Evolutionary conservation across 768 basidiomycete species (phyloP), one percentile per base, ranked within the genome.

Genomic region (Suillus variegatus): DNA sequence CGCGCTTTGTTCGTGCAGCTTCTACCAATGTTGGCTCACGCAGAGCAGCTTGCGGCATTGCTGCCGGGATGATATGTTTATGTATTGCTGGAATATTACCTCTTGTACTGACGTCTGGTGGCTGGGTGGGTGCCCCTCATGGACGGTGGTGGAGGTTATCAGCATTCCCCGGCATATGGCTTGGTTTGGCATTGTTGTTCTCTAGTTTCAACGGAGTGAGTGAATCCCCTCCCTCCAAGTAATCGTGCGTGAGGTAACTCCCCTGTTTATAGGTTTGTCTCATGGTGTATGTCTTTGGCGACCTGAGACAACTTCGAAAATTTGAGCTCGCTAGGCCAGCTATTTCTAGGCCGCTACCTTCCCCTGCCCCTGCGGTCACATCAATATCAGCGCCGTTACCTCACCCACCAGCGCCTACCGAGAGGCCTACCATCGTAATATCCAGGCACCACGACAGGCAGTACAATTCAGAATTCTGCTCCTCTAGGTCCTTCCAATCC

Each of bases 221-320:
- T 71, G 14, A 7, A 38, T 28, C 22, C 12, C 49, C 10, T 49
- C 52, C 35, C 56, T 35, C 12, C 20, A 46, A 44, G 44, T 32
- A 20, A 62, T 66, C 38, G 22, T 52, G 22, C 7, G 6, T 22
- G n/a, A 32, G 35, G 13, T 40, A 43, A 49, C 49, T 18, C 22
- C 20, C 36, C 22, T n/a, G 54, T 71, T n/a, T 60, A 46, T 18
- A 76, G 83, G 73, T 84, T 13, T 93, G 92, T 72, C 73, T 93
- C 63, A 91, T 90, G 72, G 85, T 93, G 6, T 93, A 92, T 72
- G 72, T 93, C 38, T 92, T 93, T 70, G 92, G 92, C 9, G 92
- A 93, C 75, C 80, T 93, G 22, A 81, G 92, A 9, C 92, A 93
- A 71, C 81, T 93, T 22, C 86, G 89, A 69, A 88, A 86, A 68